Evolutionary conservation across 2,329 filamentous ascomycete genomes (phyloP), one percentile per base, ranked within the genome.

Genomic region (Botrytis cinerea): DNA sequence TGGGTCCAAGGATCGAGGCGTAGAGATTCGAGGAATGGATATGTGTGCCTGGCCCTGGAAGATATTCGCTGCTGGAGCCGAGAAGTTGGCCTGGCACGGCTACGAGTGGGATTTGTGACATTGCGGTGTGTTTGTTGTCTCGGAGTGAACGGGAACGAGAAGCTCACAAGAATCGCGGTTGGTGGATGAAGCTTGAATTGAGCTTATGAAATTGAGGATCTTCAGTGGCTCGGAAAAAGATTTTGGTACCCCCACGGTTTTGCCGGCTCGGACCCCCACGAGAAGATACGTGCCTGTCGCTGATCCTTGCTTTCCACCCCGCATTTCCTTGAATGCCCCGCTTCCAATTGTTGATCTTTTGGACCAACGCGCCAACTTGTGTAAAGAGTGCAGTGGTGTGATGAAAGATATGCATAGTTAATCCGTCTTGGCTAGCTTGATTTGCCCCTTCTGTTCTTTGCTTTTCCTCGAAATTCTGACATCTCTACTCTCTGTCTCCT

Each of bases 71-170:
- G 28, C 86, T 83, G 28, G 91, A 84, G 45, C 93, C 95, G 59
- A 99, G 88, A 63, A 90, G 84, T 81, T 96, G 93, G 81, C 96
- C 96, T 18, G 96, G 96, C 66, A 97, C 87, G 72, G 91, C 93
- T 78, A 94, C 76, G 38, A 77, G 69, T 8, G 74, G 62, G 38
- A 69, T 72, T 71, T 78, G 75, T 32, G 76, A 75, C 78, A 80
- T 79, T 73, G 35, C 62, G 60, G 69, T 45, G 10, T 62, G 46
- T 28, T 40, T 61, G 43, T 59, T 73, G 57, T 62, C 22, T 46
- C 59, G 67, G 38, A 51, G 45, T 43, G 48, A 43, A n/a, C 40
- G 38, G 32, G 10, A 70, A 57, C 51, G 51, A 57, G 28, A 18
- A 57, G 51, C 14, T 40, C 40, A 48, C 45, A 12, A 20, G 54